Conservation (phyloP, 1,139 yeast genomes). For the Suhomyces guaymorum region DNA sequence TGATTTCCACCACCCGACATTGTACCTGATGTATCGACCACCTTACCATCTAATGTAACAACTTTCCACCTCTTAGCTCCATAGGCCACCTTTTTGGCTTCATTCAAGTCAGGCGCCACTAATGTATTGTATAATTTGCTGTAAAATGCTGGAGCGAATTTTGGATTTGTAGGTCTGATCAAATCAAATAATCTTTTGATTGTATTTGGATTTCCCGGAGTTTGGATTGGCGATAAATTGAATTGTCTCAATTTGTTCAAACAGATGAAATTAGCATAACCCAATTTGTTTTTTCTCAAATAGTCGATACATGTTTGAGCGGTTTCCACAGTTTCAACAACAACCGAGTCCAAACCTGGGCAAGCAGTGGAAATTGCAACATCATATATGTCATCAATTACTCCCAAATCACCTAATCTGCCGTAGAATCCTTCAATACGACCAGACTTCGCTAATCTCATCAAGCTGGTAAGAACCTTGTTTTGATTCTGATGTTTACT, state of each 20-base stretch:
- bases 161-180: conserved; percentile 63
- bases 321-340: conserved; percentile 89
- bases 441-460: conserved; percentile 74
- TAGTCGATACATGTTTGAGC: conserved; percentile 92
- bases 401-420: conserved; percentile 86
- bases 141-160: conserved; percentile 85
- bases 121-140: conserved; percentile 84
- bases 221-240: conserved; percentile 58
- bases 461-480: conserved; percentile 69
- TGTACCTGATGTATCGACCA: conserved; percentile 94
- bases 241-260: conserved; percentile 71
- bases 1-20: conserved; percentile 94
- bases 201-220: conserved; percentile 66
- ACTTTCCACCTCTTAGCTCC: conserved; percentile 81
- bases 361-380: conserved; percentile 95
- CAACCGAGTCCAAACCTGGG: conserved; percentile 87
- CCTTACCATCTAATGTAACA: conserved; percentile 88
- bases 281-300: conserved; percentile 78
- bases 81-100: conserved; percentile 88
- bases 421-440: conserved; percentile 87
- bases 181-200: conserved; percentile 86
- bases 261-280: conserved; percentile 86
- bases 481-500: conserved; percentile 65
- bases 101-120: conserved; percentile 75
- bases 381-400: conserved; percentile 84